These are phyloP conservation scores for Mortierella sp. DNA, from an alignment of 371 early-diverging fungal species.

Conservation along the genomic window DNA sequence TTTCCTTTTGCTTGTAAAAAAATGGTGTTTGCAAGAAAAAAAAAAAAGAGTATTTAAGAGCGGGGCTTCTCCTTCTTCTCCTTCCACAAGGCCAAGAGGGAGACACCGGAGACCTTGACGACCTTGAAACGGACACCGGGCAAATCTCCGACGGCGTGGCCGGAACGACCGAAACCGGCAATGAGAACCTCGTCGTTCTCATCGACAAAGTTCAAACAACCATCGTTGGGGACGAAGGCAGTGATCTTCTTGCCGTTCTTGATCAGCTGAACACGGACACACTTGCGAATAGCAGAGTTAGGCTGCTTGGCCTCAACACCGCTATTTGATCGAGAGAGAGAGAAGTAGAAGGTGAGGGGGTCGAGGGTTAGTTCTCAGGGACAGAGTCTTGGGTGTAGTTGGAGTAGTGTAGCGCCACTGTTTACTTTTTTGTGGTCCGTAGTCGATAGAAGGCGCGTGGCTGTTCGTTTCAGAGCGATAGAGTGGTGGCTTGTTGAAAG, in stretches of 20 bases:
- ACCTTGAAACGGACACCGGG: constrained; percentile 99
- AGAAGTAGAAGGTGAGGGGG: neutral
- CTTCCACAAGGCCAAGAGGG: constrained; percentile 99
- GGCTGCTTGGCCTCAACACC: constrained; percentile 99
- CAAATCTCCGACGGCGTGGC: constrained; percentile 98
- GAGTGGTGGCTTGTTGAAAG: neutral
- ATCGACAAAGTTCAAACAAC: constrained; percentile 99
- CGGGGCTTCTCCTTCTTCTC: constrained; percentile 99
- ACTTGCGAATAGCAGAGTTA: constrained; percentile 99
- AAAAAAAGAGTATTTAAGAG: constrained; percentile 76
- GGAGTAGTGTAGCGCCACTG: neutral
- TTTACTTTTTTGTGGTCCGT: neutral
- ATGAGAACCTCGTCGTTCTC: constrained; percentile 95
- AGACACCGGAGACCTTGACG: constrained; percentile 99
- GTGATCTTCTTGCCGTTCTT: constrained; percentile 99
- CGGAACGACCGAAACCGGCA: constrained; percentile 89
- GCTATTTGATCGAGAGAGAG: constrained; percentile 62
- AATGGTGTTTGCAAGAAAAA: constrained; percentile 13
- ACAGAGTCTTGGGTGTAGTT: neutral
- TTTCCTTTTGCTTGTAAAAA: constrained; percentile 13
- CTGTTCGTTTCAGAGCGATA: neutral
- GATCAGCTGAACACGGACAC: constrained; percentile 99
- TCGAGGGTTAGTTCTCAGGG: neutral
- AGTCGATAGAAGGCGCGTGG: neutral
- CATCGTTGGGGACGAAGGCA: constrained; percentile 99